Base-by-base conservation (phyloP, 106 monocot genomes). In the Dioscorea zingiberensis region DNA sequence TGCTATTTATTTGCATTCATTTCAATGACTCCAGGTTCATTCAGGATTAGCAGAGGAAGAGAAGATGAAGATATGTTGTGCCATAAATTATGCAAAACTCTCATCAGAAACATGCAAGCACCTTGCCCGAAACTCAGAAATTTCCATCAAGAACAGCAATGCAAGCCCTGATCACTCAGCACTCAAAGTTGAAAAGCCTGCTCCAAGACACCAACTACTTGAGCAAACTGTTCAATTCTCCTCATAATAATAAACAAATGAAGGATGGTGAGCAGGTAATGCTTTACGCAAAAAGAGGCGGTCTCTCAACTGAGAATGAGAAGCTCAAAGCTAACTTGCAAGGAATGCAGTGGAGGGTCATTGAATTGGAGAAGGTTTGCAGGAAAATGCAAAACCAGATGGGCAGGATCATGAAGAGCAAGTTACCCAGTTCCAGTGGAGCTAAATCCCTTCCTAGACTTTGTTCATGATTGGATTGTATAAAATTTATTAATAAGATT, bases 311-410 rank as follows among this genome's bases (percentile, higher is more conserved):
- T 51, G 97, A 89, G 66, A 86, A 75, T 25, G 83, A 92, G 73
- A 97, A 86, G 61, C 88, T 97, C 29, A 74, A 68, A 55, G 69
- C 80, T 14, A 71, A 81, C 1, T 55, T 97, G 16, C 71, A 85
- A 47, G 85, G 83, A 17, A 97, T 88, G 91, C 91, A 88, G 19
- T 88, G 91, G 88, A 85, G 68, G 69, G 85, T 91, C 13, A 75
- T 77, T 68, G 91, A 97, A 60, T 67, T 97, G 69, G 95, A 97
- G 62, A 97, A 84, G 62, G 63, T 88, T 2, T 97, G 95, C 69
- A 79, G 73, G 59, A 88, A 81, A 77, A 85, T 97, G 83, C 87
- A 97, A 58, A 44, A 58, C 32, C 88, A 97, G 71, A 84, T 97
- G 83, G 25, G 81, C 32, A 88, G 78, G 62, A 74, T 88, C 56